A percentile compares a stretch with the other conserved stretches of the same genome.
Conservation (phyloP, 129 eudicot genomes). For the sunflower (Helianthus annuus) region DNA sequence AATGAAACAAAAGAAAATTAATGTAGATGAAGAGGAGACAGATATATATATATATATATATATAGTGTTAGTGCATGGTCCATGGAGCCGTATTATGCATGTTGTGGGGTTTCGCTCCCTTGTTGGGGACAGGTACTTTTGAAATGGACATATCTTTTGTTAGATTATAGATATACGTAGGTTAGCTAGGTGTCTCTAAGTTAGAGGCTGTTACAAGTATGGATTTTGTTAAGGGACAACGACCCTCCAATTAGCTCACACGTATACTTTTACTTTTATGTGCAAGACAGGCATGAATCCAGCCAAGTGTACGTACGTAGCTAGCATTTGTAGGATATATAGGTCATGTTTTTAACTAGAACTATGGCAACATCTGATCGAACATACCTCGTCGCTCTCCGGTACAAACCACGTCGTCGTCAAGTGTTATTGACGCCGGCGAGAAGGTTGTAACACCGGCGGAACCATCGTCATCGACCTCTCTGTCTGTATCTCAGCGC, state of each 20-base stretch:
- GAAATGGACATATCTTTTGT: not conserved
- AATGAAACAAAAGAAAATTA: not conserved
- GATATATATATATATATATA: not conserved
- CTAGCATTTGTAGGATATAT: too few species aligned
- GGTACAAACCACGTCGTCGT: too few species aligned
- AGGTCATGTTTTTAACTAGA: too few species aligned
- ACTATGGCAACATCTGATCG: too few species aligned
- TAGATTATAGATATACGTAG: not conserved
- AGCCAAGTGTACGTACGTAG: too few species aligned
- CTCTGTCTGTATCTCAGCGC: too few species aligned
- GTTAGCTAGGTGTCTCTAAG: not conserved
- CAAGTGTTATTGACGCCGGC: too few species aligned
- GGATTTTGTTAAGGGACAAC: not conserved
- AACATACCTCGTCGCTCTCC: too few species aligned
- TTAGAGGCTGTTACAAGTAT: not conserved
- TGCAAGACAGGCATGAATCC: too few species aligned
- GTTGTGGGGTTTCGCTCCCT: not conserved
- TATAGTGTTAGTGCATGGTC: not conserved
- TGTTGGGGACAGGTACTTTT: not conserved
- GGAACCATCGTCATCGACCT: too few species aligned
- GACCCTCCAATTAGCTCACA: not conserved
- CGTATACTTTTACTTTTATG: too few species aligned
- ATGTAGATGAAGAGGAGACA: not conserved
- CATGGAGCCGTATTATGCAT: not conserved
- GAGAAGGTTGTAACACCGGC: too few species aligned